A percentile compares a stretch with the other conserved stretches of the same genome.
phyloP scores from a whole-genome alignment of 441 rosid species.

The Pelargonium fulgidum region DNA sequence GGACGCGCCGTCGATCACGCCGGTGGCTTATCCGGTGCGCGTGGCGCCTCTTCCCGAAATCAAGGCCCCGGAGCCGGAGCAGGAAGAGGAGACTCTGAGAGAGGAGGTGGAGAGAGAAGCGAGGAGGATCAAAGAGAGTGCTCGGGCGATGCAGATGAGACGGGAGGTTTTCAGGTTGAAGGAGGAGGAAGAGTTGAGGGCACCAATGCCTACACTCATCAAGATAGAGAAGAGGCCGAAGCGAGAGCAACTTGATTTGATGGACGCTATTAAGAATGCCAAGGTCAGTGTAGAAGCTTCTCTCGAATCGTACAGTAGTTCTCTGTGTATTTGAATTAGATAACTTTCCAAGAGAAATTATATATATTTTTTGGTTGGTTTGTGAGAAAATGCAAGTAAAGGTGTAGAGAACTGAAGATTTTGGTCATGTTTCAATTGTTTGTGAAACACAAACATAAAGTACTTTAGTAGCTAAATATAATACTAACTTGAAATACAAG shows the following conservation, averaged over 20 bases:
- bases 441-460: too few species aligned
- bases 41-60: slow-evolving; percentile 86
- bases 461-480: too few species aligned
- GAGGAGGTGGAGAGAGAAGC: slow-evolving; percentile 40
- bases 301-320: neutral
- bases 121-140: slow-evolving; percentile 33
- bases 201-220: slow-evolving; percentile 61
- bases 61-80: slow-evolving; percentile 21
- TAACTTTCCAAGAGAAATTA: neutral
- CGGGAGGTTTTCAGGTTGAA: slow-evolving; percentile 34
- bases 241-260: slow-evolving; percentile 56
- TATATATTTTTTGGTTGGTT: neutral
- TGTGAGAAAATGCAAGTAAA: neutral
- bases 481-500: too few species aligned
- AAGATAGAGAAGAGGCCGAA: slow-evolving; percentile 58
- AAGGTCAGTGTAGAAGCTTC: slow-evolving; percentile 47
- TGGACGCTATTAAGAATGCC: slow-evolving; percentile 72
- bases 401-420: too few species aligned
- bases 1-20: slow-evolving; percentile 43
- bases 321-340: neutral
- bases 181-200: slow-evolving; percentile 36
- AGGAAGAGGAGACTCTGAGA: slow-evolving; percentile 11
- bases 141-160: slow-evolving; percentile 19
- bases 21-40: slow-evolving; percentile 66
- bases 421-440: too few species aligned